Conservation (phyloP, 208 protist genomes). For the Leishmania major region DNA sequence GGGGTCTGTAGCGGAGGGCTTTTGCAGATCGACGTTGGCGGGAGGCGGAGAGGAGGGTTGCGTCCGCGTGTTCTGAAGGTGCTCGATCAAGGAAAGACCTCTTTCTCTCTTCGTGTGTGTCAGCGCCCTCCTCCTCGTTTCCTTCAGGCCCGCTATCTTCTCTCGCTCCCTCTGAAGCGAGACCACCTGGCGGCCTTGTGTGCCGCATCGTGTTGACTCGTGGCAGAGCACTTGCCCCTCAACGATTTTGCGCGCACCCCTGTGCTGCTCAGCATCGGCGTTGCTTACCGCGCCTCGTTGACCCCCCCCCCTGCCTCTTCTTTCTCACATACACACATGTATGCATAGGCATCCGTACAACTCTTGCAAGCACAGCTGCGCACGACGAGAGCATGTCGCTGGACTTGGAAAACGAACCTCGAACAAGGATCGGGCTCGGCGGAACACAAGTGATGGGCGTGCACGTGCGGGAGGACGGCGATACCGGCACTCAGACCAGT, state of each 20-base stretch:
- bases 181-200: neutral
- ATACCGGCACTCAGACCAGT: too few species aligned
- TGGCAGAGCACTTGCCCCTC: neutral
- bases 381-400: too few species aligned
- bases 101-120: neutral
- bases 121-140: neutral
- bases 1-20: neutral
- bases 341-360: too few species aligned
- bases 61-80: neutral
- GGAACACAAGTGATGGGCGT: neutral
- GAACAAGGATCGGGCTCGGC: neutral
- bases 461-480: too few species aligned
- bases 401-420: neutral
- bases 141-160: neutral
- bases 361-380: neutral
- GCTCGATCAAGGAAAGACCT: neutral
- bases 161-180: constrained; percentile 3
- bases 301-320: neutral
- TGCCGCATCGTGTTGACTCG: neutral
- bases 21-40: neutral
- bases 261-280: too few species aligned
- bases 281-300: too few species aligned
- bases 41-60: neutral
- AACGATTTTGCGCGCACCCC: neutral
- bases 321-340: too few species aligned